Percentiles rank a stretch among this genome's conserved stretches.
phyloP scores from a whole-genome alignment of 2,329 filamentous ascomycete genomes.

The Pezicula carpinea region DNA sequence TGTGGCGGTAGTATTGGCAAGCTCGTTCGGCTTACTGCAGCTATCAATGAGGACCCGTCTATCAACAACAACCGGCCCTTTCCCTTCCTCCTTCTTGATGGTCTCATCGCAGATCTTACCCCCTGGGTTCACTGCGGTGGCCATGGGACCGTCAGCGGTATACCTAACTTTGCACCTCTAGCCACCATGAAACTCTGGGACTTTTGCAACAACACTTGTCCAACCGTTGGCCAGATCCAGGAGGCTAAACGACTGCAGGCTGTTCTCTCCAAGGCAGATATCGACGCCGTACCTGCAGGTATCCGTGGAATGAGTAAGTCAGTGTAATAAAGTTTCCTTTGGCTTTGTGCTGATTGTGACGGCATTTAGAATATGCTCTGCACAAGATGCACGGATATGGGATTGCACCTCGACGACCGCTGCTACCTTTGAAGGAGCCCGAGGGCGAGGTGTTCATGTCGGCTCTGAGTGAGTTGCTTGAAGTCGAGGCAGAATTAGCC shows the following conservation, averaged over 20 bases:
- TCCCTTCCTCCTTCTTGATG: not conserved
- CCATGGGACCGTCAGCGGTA: not conserved
- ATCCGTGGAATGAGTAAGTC: not conserved
- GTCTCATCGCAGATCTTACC: not conserved
- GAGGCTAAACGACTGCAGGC: not conserved
- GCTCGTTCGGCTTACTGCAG: not conserved
- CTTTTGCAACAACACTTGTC: not conserved
- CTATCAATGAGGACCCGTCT: not conserved
- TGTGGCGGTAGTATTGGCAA: not conserved
- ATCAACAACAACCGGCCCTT: not conserved
- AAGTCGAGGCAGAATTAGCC: not conserved
- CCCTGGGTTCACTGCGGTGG: not conserved
- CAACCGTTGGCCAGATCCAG: not conserved
- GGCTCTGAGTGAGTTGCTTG: not conserved
- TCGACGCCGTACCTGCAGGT: not conserved
- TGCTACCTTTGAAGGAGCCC: not conserved
- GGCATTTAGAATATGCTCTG: not conserved
- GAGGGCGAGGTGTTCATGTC: not conserved
- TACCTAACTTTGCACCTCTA: not conserved
- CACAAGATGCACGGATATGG: not conserved
- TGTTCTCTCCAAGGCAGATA: not conserved
- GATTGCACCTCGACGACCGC: not conserved
- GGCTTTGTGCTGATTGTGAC: not conserved
- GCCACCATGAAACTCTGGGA: not conserved
- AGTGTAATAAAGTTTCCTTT: not conserved